Evolutionary conservation across 148 eudicot species (phyloP), one percentile per base, ranked within the genome.

Genomic region (Arbutus unedo): DNA sequence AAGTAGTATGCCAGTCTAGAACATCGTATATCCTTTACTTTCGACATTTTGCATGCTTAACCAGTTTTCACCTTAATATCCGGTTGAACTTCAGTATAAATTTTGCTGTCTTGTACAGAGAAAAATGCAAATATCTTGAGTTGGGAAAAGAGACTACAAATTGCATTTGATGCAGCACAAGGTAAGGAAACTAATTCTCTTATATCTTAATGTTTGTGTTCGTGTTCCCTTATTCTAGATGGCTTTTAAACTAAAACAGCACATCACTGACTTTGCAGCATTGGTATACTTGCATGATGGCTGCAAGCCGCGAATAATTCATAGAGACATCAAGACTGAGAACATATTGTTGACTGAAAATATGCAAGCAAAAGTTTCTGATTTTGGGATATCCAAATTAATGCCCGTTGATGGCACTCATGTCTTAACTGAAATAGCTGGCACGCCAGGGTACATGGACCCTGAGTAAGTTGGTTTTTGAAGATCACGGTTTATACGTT

Each of bases 291-390:
- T 68, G 60, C 82, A 64, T 31, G 8, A 64, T 49, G 82, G 60
- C 2, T 80, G 82, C 60, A 67, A 67, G 48, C 82, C 82, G 8
- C 82, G 59, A 19, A 80, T 80, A 80, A 66, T 80, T 57, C 74
- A 80, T 47, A 48, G 82, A 50, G 82, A 80, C 73, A 23, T 80
- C 45, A 67, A 80, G 75, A 66, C 75, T 66, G 13, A 23, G 23
- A 80, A 80, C 31, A 80, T 64, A 43, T 8, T 80, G 8, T 18
- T 80, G 59, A 67, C 38, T 9, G 82, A 80, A 14, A 49, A 67
- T 0, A 15, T 80, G 47, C 75, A 80, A 16, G 75, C 82, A 16
- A 80, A 66, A 16, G 3, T 80, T 14, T 6, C 75, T 0, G 82
- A 80, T 80, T 62, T 79, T 67, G 82, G 82, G 1, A 14, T 80